Conservation (phyloP, 2,329 filamentous ascomycete species). For the Aplosporella prunicola region DNA sequence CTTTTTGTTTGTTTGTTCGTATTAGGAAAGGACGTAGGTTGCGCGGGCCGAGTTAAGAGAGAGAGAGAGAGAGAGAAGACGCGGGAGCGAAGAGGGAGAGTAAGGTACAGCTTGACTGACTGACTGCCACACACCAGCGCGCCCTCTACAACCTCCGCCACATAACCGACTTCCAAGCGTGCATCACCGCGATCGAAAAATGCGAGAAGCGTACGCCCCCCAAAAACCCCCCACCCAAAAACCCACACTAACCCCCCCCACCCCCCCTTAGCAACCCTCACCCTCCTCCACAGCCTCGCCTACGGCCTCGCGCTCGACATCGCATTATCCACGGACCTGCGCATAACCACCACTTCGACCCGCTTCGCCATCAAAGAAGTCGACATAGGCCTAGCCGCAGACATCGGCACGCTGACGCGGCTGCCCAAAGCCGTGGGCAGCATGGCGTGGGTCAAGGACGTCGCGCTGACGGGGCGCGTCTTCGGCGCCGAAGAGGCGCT, state of each 20-base stretch:
- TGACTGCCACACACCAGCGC: too few relatives aligned
- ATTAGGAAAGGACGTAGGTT: too few relatives aligned
- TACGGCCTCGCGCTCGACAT: constrained; percentile 39
- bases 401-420: constrained; percentile 65
- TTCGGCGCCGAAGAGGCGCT: constrained; percentile 62
- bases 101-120: too few relatives aligned
- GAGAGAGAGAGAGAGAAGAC: too few relatives aligned
- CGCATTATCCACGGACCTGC: constrained; percentile 59
- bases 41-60: too few relatives aligned
- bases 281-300: constrained; percentile 25
- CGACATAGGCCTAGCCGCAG: constrained; percentile 70
- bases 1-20: too few relatives aligned
- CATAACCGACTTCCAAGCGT: constrained; percentile 71
- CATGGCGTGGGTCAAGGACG: constrained; percentile 69
- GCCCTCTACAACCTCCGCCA: constrained; percentile 42
- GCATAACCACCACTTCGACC: constrained; percentile 51
- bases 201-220: constrained; percentile 75
- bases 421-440: constrained; percentile 65
- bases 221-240: not conserved
- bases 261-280: constrained; percentile 16
- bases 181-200: constrained; percentile 64
- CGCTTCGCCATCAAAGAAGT: constrained; percentile 70
- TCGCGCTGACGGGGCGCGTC: constrained; percentile 59
- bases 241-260: not conserved
- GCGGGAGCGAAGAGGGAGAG: too few relatives aligned